These are phyloP conservation scores for Fusarium algeriense DNA, from an alignment of 2,329 filamentous ascomycete species.

Conservation along the genomic window DNA sequence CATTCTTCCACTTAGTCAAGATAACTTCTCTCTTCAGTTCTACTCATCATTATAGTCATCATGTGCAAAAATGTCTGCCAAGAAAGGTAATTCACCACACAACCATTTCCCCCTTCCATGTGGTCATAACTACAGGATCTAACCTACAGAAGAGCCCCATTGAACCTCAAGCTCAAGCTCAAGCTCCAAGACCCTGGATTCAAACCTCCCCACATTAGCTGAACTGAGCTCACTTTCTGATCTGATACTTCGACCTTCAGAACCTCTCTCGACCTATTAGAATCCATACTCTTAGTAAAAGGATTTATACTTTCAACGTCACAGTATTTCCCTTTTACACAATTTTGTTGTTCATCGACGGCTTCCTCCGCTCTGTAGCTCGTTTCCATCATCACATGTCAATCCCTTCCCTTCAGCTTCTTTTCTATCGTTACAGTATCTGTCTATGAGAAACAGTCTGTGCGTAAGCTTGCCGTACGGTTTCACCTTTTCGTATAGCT, in stretches of 20 bases:
- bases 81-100: conserved; percentile 25
- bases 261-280: neutral
- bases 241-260: neutral
- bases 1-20: conserved; percentile 8
- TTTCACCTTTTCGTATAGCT: neutral
- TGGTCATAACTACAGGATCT: neutral
- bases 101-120: conserved; percentile 8
- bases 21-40: neutral
- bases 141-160: neutral
- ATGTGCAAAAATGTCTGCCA: conserved; percentile 6
- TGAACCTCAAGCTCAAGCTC: conserved; percentile 15
- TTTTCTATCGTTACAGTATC: neutral
- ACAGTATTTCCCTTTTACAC: neutral
- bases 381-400: conserved; percentile 23
- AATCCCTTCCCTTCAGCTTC: neutral
- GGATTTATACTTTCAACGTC: neutral
- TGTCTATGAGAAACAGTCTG: neutral
- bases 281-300: conserved; percentile 1
- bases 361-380: neutral
- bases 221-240: neutral
- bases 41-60: neutral
- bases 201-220: conserved; percentile 23
- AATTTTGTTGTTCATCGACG: neutral
- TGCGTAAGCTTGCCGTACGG: conserved; percentile 1
- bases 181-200: conserved; percentile 35